These are phyloP conservation scores for Globisporangium orthogonon DNA, from an alignment of 352 stramenopile species.

Conservation along the genomic window DNA sequence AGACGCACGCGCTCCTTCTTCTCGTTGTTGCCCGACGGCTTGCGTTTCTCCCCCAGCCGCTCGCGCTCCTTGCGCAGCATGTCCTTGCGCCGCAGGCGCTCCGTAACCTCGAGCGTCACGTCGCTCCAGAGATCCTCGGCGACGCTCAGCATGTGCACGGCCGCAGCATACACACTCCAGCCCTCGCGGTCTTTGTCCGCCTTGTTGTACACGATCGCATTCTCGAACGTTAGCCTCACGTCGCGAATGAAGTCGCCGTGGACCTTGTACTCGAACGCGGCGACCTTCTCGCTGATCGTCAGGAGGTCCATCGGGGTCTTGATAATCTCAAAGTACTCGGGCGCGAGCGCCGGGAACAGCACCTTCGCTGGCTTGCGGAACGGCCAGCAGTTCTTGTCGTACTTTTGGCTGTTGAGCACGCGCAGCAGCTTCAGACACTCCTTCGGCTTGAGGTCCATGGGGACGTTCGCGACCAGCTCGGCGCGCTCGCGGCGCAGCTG, in stretches of 20 bases:
- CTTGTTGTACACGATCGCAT: conserved; percentile 76
- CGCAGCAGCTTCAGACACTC: conserved; percentile 76
- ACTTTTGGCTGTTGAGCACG: conserved; percentile 81
- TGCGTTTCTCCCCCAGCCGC: conserved; percentile 46
- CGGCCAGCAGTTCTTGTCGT: conserved; percentile 84
- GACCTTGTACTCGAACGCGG: conserved; percentile 62
- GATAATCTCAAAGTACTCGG: conserved; percentile 81
- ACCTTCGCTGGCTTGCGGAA: conserved; percentile 75
- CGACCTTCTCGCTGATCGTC: conserved; percentile 66
- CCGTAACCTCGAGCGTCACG: conserved; percentile 70
- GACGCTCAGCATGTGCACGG: conserved; percentile 60
- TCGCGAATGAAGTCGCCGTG: conserved; percentile 81
- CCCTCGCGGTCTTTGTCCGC: conserved; percentile 75
- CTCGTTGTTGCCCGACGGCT: conserved; percentile 26
- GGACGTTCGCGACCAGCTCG: conserved; percentile 36
- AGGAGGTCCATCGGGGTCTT: conserved; percentile 77
- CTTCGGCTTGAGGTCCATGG: conserved; percentile 75
- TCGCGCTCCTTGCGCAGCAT: conserved; percentile 66
- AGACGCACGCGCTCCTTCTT: conserved; percentile 18
- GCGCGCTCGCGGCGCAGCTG: conserved; percentile 50
- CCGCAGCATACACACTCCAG: conserved; percentile 78
- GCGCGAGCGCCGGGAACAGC: conserved; percentile 62
- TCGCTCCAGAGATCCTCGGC: conserved; percentile 77
- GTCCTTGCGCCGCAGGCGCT: conserved; percentile 62
- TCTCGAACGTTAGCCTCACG: conserved; percentile 79